Evolutionary conservation across 495 filamentous ascomycete genomes (phyloP).

Genomic region (Lepraria neglecta): DNA sequence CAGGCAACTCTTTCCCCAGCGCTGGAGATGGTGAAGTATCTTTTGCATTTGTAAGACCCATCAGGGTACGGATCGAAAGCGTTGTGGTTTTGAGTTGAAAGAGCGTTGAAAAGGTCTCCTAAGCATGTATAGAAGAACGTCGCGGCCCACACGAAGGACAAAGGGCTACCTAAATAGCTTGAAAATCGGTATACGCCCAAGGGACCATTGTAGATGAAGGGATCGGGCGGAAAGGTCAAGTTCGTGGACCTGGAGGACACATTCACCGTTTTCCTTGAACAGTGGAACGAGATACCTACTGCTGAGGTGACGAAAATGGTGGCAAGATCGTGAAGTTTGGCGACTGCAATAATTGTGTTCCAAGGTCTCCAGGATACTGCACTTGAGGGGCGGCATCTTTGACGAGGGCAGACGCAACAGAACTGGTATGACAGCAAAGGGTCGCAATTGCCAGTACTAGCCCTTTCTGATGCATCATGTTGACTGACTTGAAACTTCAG

Average conservation of each 20-base stretch:
- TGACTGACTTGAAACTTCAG: neutral
- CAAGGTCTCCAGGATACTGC: neutral
- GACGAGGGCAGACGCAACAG: neutral
- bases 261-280: neutral
- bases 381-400: neutral
- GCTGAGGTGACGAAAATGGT: neutral
- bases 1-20: neutral
- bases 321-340: neutral
- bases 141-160: neutral
- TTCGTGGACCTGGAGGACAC: neutral
- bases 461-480: neutral
- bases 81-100: neutral
- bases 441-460: neutral
- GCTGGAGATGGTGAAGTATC: neutral
- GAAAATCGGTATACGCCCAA: neutral
- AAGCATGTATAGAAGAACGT: neutral
- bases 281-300: neutral
- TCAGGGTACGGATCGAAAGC: constrained; percentile 1
- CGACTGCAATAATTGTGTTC: neutral
- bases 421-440: neutral
- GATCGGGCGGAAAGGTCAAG: neutral
- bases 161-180: neutral
- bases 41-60: neutral
- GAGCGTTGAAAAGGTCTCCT: neutral
- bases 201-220: neutral